These are phyloP conservation scores for Tylopilus plumbeoviolaceoides DNA, from an alignment of 768 basidiomycete species.

Conservation along the genomic window DNA sequence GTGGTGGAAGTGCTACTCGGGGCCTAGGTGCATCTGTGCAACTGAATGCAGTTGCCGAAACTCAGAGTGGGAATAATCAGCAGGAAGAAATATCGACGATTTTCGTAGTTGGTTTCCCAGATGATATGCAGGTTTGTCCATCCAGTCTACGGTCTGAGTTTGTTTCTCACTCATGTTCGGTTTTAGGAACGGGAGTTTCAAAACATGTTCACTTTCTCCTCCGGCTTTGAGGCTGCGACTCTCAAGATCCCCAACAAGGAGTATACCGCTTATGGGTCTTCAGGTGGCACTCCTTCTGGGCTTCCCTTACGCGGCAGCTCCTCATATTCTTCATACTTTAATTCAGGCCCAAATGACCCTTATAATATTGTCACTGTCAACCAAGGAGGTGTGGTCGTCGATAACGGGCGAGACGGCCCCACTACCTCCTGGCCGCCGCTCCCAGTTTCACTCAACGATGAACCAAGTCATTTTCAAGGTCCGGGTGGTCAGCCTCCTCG, in stretches of 20 bases:
- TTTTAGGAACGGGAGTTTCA: slow-evolving; percentile 95
- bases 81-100: slow-evolving; percentile 94
- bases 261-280: slow-evolving; percentile 65
- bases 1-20: slow-evolving; percentile 16
- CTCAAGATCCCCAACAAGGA: slow-evolving; percentile 96
- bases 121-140: slow-evolving; percentile 89
- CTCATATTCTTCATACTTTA: slow-evolving; percentile 35
- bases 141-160: slow-evolving; percentile 5
- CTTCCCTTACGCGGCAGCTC: slow-evolving; percentile 34
- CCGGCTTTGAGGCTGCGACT: slow-evolving; percentile 95
- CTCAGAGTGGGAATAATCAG: slow-evolving; percentile 24
- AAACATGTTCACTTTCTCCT: slow-evolving; percentile 97
- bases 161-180: slow-evolving; percentile 10
- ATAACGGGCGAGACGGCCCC: slow-evolving; percentile 67
- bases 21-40: slow-evolving; percentile 30
- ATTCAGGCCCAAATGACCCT: slow-evolving; percentile 64
- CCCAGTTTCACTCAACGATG: slow-evolving; percentile 29
- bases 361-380: slow-evolving; percentile 83
- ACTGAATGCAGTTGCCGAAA: slow-evolving; percentile 22
- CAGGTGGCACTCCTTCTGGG: slow-evolving; percentile 34
- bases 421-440: slow-evolving; percentile 64
- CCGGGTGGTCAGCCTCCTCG: slow-evolving; percentile 50
- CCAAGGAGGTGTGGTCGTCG: slow-evolving; percentile 80
- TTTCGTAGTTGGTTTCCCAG: slow-evolving; percentile 98
- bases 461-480: slow-evolving; percentile 32